Conservation (phyloP, 2,329 filamentous ascomycete species). For the Colletotrichum phormii region DNA sequence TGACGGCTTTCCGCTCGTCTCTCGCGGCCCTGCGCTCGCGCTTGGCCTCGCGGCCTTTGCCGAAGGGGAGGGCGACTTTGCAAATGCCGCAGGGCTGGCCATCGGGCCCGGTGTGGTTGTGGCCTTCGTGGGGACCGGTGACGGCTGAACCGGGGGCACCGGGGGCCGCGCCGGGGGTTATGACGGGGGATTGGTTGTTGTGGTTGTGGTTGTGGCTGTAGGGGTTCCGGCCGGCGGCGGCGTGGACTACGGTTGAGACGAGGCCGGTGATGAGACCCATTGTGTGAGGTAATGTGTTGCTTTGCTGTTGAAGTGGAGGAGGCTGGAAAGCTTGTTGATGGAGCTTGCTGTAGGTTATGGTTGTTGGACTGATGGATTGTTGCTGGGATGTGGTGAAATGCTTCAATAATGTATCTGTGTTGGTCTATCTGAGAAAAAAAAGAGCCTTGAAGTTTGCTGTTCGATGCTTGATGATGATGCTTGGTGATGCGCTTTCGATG, state of each 20-base stretch:
- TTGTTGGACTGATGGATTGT: background rate
- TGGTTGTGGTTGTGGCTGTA: slow-evolving; percentile 26
- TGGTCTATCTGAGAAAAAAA: background rate
- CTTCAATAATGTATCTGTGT: background rate
- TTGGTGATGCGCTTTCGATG: background rate
- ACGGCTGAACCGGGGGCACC: background rate
- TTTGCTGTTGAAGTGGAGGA: background rate
- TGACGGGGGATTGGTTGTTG: slow-evolving; percentile 1
- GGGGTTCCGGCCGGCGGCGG: slow-evolving; percentile 33
- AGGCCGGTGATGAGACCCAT: slow-evolving; percentile 37
- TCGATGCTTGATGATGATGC: background rate
- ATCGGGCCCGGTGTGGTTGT: background rate
- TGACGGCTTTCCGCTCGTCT: slow-evolving; percentile 27
- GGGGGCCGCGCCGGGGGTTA: background rate
- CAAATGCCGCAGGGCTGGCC: slow-evolving; percentile 32
- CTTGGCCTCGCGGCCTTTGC: slow-evolving; percentile 29
- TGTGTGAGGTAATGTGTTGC: background rate
- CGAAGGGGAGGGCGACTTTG: slow-evolving; percentile 26
- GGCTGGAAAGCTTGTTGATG: background rate
- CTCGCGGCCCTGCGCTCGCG: slow-evolving; percentile 17
- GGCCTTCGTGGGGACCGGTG: background rate
- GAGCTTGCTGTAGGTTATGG: background rate
- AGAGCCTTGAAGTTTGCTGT: background rate
- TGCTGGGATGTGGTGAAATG: background rate
- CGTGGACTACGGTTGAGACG: slow-evolving; percentile 33